These are phyloP conservation scores for Pyrenula aspistea DNA, from an alignment of 495 filamentous ascomycete species.

Conservation along the genomic window DNA sequence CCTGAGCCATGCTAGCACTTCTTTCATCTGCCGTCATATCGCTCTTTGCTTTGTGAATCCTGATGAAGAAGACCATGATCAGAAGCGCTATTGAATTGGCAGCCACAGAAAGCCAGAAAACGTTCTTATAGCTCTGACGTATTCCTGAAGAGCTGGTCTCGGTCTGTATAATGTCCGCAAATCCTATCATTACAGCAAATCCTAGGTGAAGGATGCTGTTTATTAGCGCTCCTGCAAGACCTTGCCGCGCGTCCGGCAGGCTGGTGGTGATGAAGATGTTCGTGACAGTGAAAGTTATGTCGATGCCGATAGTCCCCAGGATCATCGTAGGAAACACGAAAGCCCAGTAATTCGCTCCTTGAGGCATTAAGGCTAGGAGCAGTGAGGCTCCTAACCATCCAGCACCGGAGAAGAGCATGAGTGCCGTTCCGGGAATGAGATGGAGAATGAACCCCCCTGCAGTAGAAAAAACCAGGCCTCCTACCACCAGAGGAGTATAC, in stretches of 20 bases:
- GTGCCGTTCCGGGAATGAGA: conserved; percentile 54
- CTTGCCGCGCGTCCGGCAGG: conserved; percentile 57
- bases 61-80: conserved; percentile 48
- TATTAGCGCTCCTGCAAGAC: conserved; percentile 61
- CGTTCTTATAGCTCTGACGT: conserved; percentile 44
- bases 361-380: conserved; percentile 61
- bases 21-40: conserved; percentile 60
- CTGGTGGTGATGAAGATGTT: conserved; percentile 78
- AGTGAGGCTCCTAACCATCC: conserved; percentile 53
- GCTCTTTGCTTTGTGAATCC: conserved; percentile 53
- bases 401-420: conserved; percentile 55
- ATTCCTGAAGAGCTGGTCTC: conserved; percentile 32
- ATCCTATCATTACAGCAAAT: conserved; percentile 68
- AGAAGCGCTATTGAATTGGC: conserved; percentile 41
- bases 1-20: no score
- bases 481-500: conserved; percentile 64
- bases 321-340: conserved; percentile 78
- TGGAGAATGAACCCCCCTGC: conserved; percentile 70
- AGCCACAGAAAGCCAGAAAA: conserved; percentile 58
- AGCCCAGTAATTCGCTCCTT: conserved; percentile 51
- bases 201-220: conserved; percentile 61
- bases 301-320: conserved; percentile 67
- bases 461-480: conserved; percentile 60
- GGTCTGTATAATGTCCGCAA: conserved; percentile 58
- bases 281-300: conserved; percentile 72